phyloP scores from a whole-genome alignment of 306 rosid genomes.

The Pueraria montana region DNA sequence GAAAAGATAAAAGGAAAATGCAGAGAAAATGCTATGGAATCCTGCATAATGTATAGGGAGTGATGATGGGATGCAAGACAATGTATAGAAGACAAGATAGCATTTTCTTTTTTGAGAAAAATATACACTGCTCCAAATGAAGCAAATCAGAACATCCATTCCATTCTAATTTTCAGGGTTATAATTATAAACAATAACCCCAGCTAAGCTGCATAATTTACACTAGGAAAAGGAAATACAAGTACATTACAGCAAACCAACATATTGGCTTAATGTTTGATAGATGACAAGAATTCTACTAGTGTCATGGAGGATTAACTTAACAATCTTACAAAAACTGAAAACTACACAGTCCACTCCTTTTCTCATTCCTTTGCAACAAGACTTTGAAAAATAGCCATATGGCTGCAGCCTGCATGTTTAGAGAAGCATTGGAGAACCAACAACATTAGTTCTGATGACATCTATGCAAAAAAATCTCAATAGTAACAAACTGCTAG shows the following conservation, averaged over 20 bases:
- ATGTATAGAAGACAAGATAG: background rate
- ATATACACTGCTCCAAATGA: slow-evolving; percentile 10
- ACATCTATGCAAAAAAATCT: slow-evolving; percentile 12
- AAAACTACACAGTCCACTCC: background rate
- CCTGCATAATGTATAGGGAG: background rate
- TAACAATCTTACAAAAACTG: background rate
- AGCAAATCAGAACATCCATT: background rate
- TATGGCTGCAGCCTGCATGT: background rate
- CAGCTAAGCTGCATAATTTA: background rate
- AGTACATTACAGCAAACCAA: background rate
- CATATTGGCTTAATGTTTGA: background rate
- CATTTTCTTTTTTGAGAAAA: background rate
- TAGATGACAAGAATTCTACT: background rate
- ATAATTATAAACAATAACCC: background rate
- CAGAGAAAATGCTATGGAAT: background rate
- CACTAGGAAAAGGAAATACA: background rate
- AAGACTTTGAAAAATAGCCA: background rate
- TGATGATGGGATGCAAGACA: background rate
- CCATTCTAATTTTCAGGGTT: background rate
- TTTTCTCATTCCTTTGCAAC: background rate
- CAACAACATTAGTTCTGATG: background rate
- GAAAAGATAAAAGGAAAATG: background rate
- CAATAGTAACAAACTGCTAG: slow-evolving; percentile 4
- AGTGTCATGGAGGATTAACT: background rate
- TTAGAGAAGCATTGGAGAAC: slow-evolving; percentile 10